phyloP scores from a whole-genome alignment of 1,284 basidiomycete genomes.

The Fomes fomentarius region DNA sequence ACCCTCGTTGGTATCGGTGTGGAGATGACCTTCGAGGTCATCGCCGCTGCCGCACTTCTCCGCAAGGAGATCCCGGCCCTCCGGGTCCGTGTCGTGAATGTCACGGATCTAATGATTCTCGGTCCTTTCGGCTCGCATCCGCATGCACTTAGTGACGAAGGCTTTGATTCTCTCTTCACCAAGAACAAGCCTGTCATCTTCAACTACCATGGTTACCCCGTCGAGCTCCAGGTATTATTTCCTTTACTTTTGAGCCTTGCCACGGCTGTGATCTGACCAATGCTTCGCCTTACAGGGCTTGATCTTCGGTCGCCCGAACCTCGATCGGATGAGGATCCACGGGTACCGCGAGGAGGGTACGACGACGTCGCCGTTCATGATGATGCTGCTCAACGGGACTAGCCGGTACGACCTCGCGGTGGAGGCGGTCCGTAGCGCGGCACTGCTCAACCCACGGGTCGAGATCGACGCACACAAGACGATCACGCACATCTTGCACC shows the following conservation, averaged over 20 bases:
- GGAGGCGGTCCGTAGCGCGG: conserved; percentile 57
- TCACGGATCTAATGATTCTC: conserved; percentile 84
- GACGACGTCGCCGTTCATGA: conserved; percentile 73
- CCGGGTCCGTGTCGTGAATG: conserved; percentile 80
- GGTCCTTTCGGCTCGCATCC: conserved; percentile 71
- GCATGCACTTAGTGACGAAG: conserved; percentile 68
- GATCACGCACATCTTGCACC: conserved; percentile 56
- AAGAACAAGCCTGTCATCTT: conserved; percentile 70
- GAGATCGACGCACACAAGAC: conserved; percentile 55
- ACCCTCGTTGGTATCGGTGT: conserved; percentile 78
- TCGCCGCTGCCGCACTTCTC: conserved; percentile 77
- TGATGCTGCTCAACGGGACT: conserved; percentile 71
- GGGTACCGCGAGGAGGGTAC: conserved; percentile 73
- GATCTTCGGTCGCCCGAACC: conserved; percentile 56
- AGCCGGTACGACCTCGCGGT: conserved; percentile 68
- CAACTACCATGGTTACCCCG: conserved; percentile 86
- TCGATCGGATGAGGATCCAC: conserved; percentile 54
- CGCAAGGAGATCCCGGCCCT: conserved; percentile 64
- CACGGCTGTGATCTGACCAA: neutral
- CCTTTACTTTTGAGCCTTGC: neutral
- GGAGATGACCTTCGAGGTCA: conserved; percentile 77
- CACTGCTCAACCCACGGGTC: conserved; percentile 52
- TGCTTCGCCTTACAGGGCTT: conserved; percentile 45
- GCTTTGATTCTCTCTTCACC: conserved; percentile 76
- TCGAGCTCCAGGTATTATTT: conserved; percentile 47